Conservation (phyloP, 2,329 filamentous ascomycete species). For the Epichloe elymi region DNA sequence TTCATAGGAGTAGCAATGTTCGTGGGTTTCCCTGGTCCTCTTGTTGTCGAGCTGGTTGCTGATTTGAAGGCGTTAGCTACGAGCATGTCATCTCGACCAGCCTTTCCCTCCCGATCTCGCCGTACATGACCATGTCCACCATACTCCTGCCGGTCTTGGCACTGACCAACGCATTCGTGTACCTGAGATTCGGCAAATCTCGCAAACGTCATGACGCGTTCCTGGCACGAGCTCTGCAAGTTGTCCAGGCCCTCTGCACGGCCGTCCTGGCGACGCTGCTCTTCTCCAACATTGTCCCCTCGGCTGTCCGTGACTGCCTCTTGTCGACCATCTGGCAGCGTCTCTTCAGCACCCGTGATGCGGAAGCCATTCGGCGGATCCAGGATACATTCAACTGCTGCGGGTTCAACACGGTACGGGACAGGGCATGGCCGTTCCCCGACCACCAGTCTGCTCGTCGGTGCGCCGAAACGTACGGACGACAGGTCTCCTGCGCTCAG, state of each 20-base stretch:
- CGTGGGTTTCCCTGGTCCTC: background rate
- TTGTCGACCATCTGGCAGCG: constrained; percentile 11
- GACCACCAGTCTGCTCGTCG: constrained; percentile 21
- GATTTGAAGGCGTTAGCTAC: background rate
- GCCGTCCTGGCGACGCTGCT: constrained; percentile 9
- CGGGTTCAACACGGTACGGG: constrained; percentile 38
- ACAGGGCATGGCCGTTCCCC: constrained; percentile 44
- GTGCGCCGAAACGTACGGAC: constrained; percentile 31
- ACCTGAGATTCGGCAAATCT: background rate
- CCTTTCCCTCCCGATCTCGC: constrained; percentile 4
- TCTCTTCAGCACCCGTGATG: constrained; percentile 27
- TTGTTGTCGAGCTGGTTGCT: background rate
- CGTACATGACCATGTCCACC: background rate
- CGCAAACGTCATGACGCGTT: background rate
- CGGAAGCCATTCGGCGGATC: constrained; percentile 35
- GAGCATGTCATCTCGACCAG: constrained; percentile 1
- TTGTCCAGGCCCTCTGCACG: constrained; percentile 4
- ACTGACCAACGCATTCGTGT: background rate
- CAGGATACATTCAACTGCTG: constrained; percentile 52
- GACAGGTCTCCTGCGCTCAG: constrained; percentile 30
- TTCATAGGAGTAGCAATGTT: background rate
- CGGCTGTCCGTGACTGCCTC: constrained; percentile 7
- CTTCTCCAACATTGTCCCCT: constrained; percentile 8
- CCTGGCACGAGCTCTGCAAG: constrained; percentile 3
- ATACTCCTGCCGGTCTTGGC: constrained; percentile 1